phyloP scores from a whole-genome alignment of 805 yeast genomes.

The Barnettozyma populi region DNA sequence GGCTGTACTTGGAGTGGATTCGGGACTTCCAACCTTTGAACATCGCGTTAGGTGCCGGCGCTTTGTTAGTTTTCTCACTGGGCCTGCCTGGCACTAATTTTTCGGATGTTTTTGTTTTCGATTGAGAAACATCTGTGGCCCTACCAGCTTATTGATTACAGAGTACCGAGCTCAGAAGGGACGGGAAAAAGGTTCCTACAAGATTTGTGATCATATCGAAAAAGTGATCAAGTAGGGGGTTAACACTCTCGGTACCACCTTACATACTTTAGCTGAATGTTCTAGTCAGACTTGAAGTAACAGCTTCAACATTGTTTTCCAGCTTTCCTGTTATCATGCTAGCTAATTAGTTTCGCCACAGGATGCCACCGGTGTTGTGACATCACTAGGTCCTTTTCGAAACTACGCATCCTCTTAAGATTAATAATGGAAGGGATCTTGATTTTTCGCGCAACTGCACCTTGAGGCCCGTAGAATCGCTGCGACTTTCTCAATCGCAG shows the following conservation, averaged over 20 bases:
- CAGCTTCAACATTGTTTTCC: too few species aligned
- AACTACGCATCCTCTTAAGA: too few species aligned
- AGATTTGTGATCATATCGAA: too few species aligned
- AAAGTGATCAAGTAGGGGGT: too few species aligned
- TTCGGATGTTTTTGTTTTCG: not conserved
- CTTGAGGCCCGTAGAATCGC: not conserved
- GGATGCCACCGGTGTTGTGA: too few species aligned
- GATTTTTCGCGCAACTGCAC: not conserved
- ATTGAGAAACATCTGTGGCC: not conserved
- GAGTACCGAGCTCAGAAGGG: too few species aligned
- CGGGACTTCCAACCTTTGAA: constrained; percentile 13
- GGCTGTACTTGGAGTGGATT: constrained; percentile 36
- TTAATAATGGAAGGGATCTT: not conserved
- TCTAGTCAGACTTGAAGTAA: too few species aligned
- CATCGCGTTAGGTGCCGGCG: not conserved
- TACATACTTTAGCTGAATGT: too few species aligned
- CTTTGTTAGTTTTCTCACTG: not conserved
- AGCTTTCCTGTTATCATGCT: too few species aligned
- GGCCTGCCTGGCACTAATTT: not conserved
- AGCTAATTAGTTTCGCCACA: too few species aligned
- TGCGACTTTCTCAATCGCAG: not conserved
- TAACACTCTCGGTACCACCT: too few species aligned
- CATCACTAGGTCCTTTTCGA: not conserved
- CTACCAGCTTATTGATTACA: not conserved
- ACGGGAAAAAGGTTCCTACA: too few species aligned